These are phyloP conservation scores for Cotoneaster glaucophyllus DNA, from an alignment of 306 rosid genomes.

Conservation along the genomic window DNA sequence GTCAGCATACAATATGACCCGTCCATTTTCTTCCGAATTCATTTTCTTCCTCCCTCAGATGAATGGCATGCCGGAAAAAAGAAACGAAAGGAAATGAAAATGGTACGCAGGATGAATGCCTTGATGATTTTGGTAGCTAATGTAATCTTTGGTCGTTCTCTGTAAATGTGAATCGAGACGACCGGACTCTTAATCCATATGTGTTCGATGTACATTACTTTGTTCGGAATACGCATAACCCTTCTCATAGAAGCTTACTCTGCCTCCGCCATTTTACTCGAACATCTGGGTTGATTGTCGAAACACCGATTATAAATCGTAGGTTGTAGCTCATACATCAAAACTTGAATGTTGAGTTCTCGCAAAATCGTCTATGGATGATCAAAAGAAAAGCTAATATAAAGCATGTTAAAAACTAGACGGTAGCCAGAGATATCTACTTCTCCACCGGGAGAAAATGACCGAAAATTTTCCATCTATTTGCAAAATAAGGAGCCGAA, in stretches of 20 bases:
- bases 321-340: no score
- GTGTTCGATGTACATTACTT: not conserved
- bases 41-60: not conserved
- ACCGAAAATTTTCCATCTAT: not conserved
- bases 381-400: not conserved
- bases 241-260: not conserved
- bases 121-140: not conserved
- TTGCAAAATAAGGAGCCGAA: constrained; percentile 7
- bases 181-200: not conserved
- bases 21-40: not conserved
- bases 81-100: not conserved
- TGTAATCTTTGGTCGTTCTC: not conserved
- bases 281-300: no score
- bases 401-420: not conserved
- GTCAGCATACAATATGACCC: not conserved
- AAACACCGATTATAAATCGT: no score
- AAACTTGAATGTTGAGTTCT: no score
- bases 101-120: not conserved
- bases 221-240: not conserved
- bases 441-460: not conserved
- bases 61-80: not conserved
- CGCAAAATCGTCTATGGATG: no score
- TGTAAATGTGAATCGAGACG: constrained; percentile 15
- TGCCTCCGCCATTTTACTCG: no score
- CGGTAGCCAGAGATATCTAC: constrained; percentile 1